phyloP scores from a whole-genome alignment of 306 rosid species.

The Quillaja saponaria region DNA sequence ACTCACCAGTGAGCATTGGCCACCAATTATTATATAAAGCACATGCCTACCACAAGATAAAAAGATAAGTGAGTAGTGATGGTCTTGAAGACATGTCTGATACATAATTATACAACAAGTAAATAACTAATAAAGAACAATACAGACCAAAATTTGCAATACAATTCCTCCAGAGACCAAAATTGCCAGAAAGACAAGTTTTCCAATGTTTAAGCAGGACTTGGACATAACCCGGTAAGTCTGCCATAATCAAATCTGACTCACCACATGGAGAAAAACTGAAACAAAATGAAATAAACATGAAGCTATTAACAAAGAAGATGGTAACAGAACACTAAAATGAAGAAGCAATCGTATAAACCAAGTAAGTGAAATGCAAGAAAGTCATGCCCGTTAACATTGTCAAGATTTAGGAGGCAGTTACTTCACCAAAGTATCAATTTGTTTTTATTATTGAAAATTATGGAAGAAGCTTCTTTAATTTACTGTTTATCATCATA shows the following conservation, averaged over 20 bases:
- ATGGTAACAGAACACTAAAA: constrained; percentile 5
- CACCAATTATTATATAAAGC: constrained; percentile 94
- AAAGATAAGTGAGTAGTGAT: constrained; percentile 23
- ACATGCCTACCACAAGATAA: constrained; percentile 72
- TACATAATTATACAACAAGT: constrained; percentile 8
- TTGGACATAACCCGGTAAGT: constrained; percentile 66
- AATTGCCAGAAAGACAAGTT: constrained; percentile 74
- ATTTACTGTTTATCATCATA: constrained; percentile 1
- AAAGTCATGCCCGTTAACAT: background rate
- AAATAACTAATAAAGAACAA: constrained; percentile 20
- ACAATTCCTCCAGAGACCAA: constrained; percentile 86
- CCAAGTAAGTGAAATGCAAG: background rate
- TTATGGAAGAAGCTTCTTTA: background rate
- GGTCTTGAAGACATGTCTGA: constrained; percentile 3
- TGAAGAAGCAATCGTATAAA: constrained; percentile 5
- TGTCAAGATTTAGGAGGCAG: background rate
- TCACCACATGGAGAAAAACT: constrained; percentile 58
- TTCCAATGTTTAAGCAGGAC: constrained; percentile 72
- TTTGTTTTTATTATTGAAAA: background rate
- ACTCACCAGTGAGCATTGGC: constrained; percentile 93
- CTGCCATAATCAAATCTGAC: constrained; percentile 59
- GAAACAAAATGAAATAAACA: constrained; percentile 31
- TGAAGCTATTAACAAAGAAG: constrained; percentile 2
- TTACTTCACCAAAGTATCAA: background rate
- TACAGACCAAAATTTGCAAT: constrained; percentile 82